A percentile compares a stretch with the other conserved stretches of the same genome.
Conservation (phyloP, 495 filamentous ascomycete species). For the Penicillium herquei region DNA sequence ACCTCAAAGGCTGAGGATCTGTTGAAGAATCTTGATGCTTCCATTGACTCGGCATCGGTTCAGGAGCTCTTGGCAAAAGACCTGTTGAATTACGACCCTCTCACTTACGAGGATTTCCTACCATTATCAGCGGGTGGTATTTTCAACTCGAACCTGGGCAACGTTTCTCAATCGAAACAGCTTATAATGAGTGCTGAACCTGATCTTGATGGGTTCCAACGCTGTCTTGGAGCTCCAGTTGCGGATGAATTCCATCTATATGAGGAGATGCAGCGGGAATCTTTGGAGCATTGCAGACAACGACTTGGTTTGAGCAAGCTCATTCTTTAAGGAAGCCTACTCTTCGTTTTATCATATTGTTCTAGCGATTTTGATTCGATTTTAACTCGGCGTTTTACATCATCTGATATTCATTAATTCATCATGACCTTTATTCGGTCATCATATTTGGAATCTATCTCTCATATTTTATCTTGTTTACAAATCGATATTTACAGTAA, state of each 20-base stretch:
- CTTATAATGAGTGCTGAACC: conserved; percentile 31
- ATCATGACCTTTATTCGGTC: too few species aligned
- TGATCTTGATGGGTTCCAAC: conserved; percentile 34
- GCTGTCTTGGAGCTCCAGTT: conserved; percentile 17
- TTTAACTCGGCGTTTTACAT: neutral
- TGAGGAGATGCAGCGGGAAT: conserved; percentile 25
- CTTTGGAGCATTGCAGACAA: conserved; percentile 20
- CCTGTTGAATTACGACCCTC: conserved; percentile 28
- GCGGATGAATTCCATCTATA: conserved; percentile 34
- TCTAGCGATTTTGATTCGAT: neutral
- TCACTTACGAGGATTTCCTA: conserved; percentile 46
- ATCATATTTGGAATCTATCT: too few species aligned
- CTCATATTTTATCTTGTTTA: too few species aligned
- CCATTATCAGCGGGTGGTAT: conserved; percentile 44
- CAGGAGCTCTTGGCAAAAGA: conserved; percentile 22
- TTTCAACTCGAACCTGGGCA: conserved; percentile 40
- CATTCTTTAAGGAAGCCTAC: neutral
- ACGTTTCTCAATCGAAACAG: conserved; percentile 18
- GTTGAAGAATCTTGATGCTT: neutral
- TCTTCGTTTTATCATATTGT: too few species aligned
- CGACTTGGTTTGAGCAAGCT: conserved; percentile 19
- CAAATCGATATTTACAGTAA: too few species aligned
- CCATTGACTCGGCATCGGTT: conserved; percentile 4
- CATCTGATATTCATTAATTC: neutral
- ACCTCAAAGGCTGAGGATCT: conserved; percentile 9